Conservation (phyloP, 345 rosid species). For the Lepidium aucheri region DNA sequence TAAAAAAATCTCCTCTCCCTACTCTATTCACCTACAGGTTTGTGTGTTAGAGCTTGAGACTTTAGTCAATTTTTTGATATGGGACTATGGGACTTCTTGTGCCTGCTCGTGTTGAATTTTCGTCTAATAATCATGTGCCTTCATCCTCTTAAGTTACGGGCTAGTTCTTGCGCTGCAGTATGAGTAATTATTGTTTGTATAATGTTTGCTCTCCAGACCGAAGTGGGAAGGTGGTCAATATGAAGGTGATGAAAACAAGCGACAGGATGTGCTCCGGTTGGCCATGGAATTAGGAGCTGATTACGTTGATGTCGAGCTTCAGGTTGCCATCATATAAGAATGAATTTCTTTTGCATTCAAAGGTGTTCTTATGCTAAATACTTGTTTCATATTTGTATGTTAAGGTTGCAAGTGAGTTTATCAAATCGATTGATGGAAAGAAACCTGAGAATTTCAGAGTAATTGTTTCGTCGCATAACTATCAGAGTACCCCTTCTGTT, state of each 20-base stretch:
- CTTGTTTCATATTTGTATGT: slow-evolving; percentile 4
- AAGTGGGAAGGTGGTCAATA: slow-evolving; percentile 94
- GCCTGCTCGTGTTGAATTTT: background rate
- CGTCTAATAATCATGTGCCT: background rate
- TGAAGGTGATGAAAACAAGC: slow-evolving; percentile 68
- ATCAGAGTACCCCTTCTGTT: slow-evolving; percentile 66
- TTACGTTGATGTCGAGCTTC: slow-evolving; percentile 88
- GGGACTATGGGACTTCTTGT: background rate
- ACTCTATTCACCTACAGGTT: slow-evolving; percentile 90
- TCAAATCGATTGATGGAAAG: slow-evolving; percentile 44
- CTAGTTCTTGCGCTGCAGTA: background rate
- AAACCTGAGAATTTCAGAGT: slow-evolving; percentile 65
- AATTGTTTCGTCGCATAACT: slow-evolving; percentile 86
- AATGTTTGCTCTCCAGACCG: slow-evolving; percentile 40
- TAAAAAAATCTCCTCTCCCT: slow-evolving; percentile 57
- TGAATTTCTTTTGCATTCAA: background rate
- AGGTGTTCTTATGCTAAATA: background rate
- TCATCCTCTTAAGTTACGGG: background rate
- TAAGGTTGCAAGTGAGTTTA: slow-evolving; percentile 72
- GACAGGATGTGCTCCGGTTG: slow-evolving; percentile 55
- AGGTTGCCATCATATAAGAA: slow-evolving; percentile 36
- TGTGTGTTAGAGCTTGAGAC: background rate
- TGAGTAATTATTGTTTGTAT: background rate
- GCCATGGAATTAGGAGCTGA: slow-evolving; percentile 97
- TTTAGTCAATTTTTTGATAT: background rate